Conservation (phyloP, 2,329 filamentous ascomycete genomes). For the Trichocomaceae sp. region DNA sequence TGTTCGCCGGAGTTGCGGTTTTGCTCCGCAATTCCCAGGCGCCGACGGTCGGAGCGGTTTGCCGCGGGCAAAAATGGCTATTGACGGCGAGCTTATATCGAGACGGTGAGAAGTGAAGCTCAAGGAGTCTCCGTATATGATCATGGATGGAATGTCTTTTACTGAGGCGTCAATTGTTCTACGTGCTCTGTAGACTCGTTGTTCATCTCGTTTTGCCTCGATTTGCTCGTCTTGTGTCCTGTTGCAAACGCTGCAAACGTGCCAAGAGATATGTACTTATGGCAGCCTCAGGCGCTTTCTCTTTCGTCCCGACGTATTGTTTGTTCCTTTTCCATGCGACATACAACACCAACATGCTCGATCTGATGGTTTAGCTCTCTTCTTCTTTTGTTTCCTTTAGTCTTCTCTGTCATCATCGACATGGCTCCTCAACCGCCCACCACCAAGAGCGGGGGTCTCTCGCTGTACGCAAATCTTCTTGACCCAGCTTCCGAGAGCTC, state of each 20-base stretch:
- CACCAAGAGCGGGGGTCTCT: conserved; percentile 40
- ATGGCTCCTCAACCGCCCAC: conserved; percentile 5
- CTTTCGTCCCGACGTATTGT: neutral
- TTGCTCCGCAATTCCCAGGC: neutral
- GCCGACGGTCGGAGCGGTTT: conserved; percentile 10
- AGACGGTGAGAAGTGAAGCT: neutral
- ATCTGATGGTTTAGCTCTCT: neutral
- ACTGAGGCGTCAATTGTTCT: no score
- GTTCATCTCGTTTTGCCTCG: neutral
- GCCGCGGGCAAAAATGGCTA: neutral
- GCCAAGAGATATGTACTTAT: conserved; percentile 4
- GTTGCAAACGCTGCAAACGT: conserved; percentile 4
- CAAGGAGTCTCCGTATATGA: neutral
- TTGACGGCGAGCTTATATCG: neutral
- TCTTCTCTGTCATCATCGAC: neutral
- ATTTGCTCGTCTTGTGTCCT: no score
- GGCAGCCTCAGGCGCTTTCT: neutral
- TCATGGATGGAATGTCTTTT: neutral
- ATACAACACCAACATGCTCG: neutral
- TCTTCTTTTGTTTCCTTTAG: neutral
- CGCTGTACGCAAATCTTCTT: conserved; percentile 79
- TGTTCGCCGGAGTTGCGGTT: neutral
- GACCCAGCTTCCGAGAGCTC: conserved; percentile 43
- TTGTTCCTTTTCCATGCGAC: neutral
- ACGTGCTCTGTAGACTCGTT: neutral